Conservation (phyloP, 495 filamentous ascomycete species). For the Penicillium cataractarum region DNA sequence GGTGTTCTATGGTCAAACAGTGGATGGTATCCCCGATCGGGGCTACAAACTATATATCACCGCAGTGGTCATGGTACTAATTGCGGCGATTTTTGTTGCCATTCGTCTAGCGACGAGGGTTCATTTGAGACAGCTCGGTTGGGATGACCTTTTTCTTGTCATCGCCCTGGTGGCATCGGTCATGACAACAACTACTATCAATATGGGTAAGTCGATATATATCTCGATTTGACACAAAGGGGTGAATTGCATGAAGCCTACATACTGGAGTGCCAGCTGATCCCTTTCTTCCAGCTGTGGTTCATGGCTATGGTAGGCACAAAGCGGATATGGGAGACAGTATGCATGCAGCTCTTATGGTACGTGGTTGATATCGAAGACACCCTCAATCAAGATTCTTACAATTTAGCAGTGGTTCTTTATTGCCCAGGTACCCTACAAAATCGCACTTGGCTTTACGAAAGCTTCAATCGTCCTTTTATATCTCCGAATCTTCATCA, state of each 20-base stretch:
- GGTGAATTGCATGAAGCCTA: not conserved
- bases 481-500: slow-evolving; percentile 29
- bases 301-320: slow-evolving; percentile 10
- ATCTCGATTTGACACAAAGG: not conserved
- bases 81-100: slow-evolving; percentile 6
- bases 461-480: slow-evolving; percentile 26
- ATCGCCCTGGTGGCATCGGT: slow-evolving; percentile 8
- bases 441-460: slow-evolving; percentile 18
- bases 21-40: slow-evolving; percentile 12
- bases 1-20: slow-evolving; percentile 10
- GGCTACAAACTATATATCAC: slow-evolving; percentile 7
- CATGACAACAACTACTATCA: slow-evolving; percentile 4
- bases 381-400: not conserved
- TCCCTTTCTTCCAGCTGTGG: slow-evolving; percentile 3
- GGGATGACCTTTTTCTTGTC: slow-evolving; percentile 12
- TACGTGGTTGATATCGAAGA: not conserved
- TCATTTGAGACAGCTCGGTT: slow-evolving; percentile 5
- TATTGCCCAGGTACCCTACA: slow-evolving; percentile 21
- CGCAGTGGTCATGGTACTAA: slow-evolving; percentile 8
- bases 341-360: slow-evolving; percentile 11
- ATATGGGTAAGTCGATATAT: slow-evolving; percentile 2
- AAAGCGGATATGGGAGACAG: slow-evolving; percentile 12
- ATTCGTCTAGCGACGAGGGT: slow-evolving; percentile 6
- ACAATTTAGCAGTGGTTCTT: slow-evolving; percentile 21
- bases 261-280: not conserved